Percentiles rank a stretch among this genome's conserved stretches.
These are phyloP conservation scores for Neocatenulostroma microsporum DNA, from an alignment of 2,329 filamentous ascomycete genomes.

Conservation along the genomic window DNA sequence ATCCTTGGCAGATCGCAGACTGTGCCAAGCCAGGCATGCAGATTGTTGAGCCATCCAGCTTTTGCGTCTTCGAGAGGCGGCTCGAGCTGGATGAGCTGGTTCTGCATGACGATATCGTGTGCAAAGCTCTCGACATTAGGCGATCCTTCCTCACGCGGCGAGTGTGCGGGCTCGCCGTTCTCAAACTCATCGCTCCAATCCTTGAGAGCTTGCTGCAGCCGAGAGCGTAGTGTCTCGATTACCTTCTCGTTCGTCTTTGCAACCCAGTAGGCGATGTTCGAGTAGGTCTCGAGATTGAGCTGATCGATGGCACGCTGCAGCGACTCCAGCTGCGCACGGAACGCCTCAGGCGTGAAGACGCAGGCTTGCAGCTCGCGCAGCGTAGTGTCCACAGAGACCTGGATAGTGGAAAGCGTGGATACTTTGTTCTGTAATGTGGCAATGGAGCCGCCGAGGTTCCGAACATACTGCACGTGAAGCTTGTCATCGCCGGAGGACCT, in stretches of 20 bases:
- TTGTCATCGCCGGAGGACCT: constrained; percentile 23
- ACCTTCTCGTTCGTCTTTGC: constrained; percentile 77
- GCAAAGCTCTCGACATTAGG: constrained; percentile 66
- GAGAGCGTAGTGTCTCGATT: constrained; percentile 68
- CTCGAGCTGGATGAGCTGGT: constrained; percentile 94
- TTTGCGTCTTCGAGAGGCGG: constrained; percentile 86
- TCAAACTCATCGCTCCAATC: constrained; percentile 85
- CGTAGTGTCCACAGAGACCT: constrained; percentile 73
- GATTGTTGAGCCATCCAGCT: constrained; percentile 85
- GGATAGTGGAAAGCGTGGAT: constrained; percentile 65
- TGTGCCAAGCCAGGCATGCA: constrained; percentile 88
- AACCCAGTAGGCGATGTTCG: constrained; percentile 89
- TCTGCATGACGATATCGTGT: constrained; percentile 94
- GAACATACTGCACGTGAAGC: constrained; percentile 84
- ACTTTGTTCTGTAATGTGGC: constrained; percentile 86
- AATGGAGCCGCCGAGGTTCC: constrained; percentile 81
- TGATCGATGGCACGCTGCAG: constrained; percentile 94
- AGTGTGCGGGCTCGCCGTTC: constrained; percentile 31
- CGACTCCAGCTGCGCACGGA: constrained; percentile 70
- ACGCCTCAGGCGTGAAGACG: constrained; percentile 69
- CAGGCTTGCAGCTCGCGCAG: constrained; percentile 77
- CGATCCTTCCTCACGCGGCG: constrained; percentile 38
- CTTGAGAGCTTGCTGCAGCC: constrained; percentile 74
- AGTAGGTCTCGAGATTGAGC: constrained; percentile 90
- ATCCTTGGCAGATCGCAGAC: constrained; percentile 90